A percentile compares a stretch with the other conserved stretches of the same genome.
phyloP scores from a whole-genome alignment of 768 basidiomycete genomes.

The Gautieria morchelliformis region DNA sequence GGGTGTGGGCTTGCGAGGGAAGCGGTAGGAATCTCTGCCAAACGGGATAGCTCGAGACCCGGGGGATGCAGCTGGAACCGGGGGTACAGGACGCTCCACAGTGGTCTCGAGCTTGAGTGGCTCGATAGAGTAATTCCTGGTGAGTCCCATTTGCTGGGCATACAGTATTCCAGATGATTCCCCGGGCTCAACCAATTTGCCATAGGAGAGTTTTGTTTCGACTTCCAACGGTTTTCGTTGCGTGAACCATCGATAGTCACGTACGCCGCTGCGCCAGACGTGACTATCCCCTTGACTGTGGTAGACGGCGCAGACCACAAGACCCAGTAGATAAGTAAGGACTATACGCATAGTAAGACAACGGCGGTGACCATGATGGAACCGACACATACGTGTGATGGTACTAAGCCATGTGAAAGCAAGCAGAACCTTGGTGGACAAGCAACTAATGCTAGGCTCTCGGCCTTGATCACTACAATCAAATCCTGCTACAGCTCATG shows the following conservation, averaged over 20 bases:
- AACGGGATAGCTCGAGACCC: not conserved
- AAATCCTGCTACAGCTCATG: not conserved
- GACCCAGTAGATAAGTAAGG: slow-evolving; percentile 43
- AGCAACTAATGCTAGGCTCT: slow-evolving; percentile 24
- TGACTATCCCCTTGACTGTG: slow-evolving; percentile 36
- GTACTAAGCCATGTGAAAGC: slow-evolving; percentile 52
- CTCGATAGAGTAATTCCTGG: not conserved
- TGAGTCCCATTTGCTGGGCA: slow-evolving; percentile 7
- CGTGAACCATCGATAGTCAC: slow-evolving; percentile 32
- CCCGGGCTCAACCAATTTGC: slow-evolving; percentile 14
- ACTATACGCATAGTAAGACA: slow-evolving; percentile 28
- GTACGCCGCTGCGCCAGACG: slow-evolving; percentile 44
- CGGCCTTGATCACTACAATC: not conserved
- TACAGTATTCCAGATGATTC: slow-evolving; percentile 11
- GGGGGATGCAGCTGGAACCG: slow-evolving; percentile 8
- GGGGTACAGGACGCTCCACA: slow-evolving; percentile 4
- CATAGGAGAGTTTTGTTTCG: slow-evolving; percentile 26
- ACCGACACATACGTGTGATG: slow-evolving; percentile 27
- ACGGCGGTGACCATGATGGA: not conserved
- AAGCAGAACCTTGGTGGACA: slow-evolving; percentile 44
- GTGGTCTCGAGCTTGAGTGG: not conserved
- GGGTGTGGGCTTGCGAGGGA: not conserved
- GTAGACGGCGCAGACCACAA: slow-evolving; percentile 35
- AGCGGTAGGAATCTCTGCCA: not conserved
- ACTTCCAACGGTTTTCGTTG: slow-evolving; percentile 25